Base-by-base conservation (phyloP, 2,329 filamentous ascomycete species). In the Colletotrichum noveboracense region DNA sequence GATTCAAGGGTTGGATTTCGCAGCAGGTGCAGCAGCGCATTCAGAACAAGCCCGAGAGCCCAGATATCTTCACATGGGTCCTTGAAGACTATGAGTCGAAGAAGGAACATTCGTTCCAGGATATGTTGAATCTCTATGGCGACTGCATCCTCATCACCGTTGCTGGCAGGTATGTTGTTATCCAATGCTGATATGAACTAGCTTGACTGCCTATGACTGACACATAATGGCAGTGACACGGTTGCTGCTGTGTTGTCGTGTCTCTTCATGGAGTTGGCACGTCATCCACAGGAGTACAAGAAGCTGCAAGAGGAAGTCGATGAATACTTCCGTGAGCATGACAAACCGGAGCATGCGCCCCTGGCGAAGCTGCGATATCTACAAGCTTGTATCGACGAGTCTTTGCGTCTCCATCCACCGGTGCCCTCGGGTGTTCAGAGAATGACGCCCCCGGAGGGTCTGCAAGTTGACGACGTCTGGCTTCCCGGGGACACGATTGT, bases 351-450 rank as follows among this genome's bases (percentile, higher is more conserved):
- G 12, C 68, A 74, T 21, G 70, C 77, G 68, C 24, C 48, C 1
- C 70, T 82, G 0, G 74, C 77, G 3, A 79, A 77, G 34, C 70
- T 82, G 28, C 67, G 72, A 4, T 78, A 81, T 32, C 80, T 86
- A 2, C 80, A 83, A 43, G 86, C 82, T 3, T 78, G 80, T 10
- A 84, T 88, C 38, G 82, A 87, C 52, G 86, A 88, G 71, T 65
- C 83, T 0, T 78, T 87, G n/a, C 81, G 86, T 0, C 75, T 87
- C 1, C 79, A 84, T 36, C 85, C 85, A 2, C 78, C 85, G 2
- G 82, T 85, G 0, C 82, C 83, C 0, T 80, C 80, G 0, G 84
- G 83, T 1, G 36, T 83, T 0, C 80, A 82, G 32, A 77, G 86
- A 1, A 71, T 82, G 26, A 86, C 86, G 4, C 84, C 85, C 0